Evolutionary conservation across 129 eudicot species (phyloP), one percentile per base, ranked within the genome.

Genomic region (Escallonia herrerae): DNA sequence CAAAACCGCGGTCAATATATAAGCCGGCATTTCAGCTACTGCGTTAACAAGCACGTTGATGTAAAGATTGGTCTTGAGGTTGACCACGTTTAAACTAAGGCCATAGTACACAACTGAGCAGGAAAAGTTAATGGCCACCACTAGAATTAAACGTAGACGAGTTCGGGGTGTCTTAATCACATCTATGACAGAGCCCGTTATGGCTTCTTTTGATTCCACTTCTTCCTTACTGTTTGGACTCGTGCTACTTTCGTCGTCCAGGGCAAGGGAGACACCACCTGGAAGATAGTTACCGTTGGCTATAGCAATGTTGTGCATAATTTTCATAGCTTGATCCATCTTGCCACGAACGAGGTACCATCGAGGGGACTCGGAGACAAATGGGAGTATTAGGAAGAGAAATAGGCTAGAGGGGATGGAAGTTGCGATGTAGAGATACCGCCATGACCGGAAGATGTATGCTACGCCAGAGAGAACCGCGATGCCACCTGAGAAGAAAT

Each of bases 321-420:
- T 75, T 50, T 71, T 66, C 86, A 83, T 85, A 46, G 98, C 98
- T 14, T 71, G 57, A 40, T 67, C 51, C 14, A 70, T 43, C 48
- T 78, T 70, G 7, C 98, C 96, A 8, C 81, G 79, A 7, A 91
- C 70, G 5, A 91, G 82, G 82, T 66, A 83, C 98, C 98, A 88
- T 0, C 98, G 80, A 48, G 98, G 97, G 64, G 98, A 91, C 58
- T 91, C 98, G 0, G 95, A 85, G 56, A 91, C 55, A 58, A 91
- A 88, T 4, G 98, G 96, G 63, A 91, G 64, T 49, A 91, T 50
- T 47, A 81, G n/a, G 46, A 73, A n/a, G 40, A 91, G 76, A 74
- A 81, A 91, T 65, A 83, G 61, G 38, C 85, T 2, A 48, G 98
- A 85, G 5, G 98, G 96, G 57, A 85, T 6, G 33, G 96, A 79